Evolutionary conservation across 192 early-diverging fungal species (phyloP).

Genomic region (Powellomyces hirtus): DNA sequence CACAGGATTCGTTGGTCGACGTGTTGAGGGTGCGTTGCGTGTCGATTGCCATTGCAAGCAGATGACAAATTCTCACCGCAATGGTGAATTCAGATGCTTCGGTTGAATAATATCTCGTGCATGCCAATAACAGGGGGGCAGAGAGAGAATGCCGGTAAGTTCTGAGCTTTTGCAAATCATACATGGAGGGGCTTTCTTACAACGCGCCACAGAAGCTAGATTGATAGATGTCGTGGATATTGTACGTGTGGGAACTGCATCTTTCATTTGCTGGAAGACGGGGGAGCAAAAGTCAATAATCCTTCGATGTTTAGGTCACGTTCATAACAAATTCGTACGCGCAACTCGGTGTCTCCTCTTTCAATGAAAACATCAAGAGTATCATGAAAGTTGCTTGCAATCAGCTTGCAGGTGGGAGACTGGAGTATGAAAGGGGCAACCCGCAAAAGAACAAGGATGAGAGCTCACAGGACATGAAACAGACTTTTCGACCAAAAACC

Average conservation of each 20-base stretch:
- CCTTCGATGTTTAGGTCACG: neutral
- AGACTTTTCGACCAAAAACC: conserved; percentile 32
- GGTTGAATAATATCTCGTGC: conserved; percentile 29
- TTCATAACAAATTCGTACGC: conserved; percentile 21
- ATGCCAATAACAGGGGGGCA: conserved; percentile 10
- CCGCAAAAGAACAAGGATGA: too few relatives aligned
- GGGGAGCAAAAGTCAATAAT: neutral
- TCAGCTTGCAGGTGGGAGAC: conserved; percentile 23
- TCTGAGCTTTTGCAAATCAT: neutral
- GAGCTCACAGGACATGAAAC: too few relatives aligned
- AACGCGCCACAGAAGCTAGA: conserved; percentile 4
- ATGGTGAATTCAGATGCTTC: conserved; percentile 22
- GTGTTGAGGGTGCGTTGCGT: conserved; percentile 19
- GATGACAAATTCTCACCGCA: neutral
- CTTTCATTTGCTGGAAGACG: too few relatives aligned
- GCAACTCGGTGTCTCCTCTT: conserved; percentile 7
- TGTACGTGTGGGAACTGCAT: conserved; percentile 9
- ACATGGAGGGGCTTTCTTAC: neutral
- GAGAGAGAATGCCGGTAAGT: neutral
- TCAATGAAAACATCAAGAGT: neutral
- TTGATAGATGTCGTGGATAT: conserved; percentile 30
- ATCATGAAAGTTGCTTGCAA: conserved; percentile 21
- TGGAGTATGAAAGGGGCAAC: too few relatives aligned
- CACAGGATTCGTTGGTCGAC: conserved; percentile 13
- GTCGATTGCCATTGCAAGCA: neutral